Evolutionary conservation across 2,329 filamentous ascomycete species (phyloP), one percentile per base, ranked within the genome.

Genomic region (Colletotrichum euphorbiae): DNA sequence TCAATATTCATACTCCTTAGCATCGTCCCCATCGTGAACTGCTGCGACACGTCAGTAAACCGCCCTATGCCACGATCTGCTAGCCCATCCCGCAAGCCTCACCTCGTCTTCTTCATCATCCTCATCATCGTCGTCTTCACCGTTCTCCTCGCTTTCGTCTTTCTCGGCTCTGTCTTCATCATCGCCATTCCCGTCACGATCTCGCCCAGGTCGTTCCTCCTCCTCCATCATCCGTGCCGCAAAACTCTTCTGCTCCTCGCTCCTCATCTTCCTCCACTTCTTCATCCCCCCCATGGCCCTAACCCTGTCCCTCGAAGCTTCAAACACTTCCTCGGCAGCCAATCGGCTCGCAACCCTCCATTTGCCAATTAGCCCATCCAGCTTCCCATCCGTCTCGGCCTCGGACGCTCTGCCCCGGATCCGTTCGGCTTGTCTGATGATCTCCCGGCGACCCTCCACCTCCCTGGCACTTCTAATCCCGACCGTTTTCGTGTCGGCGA

Each of bases 151-250:
- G 45, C 50, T 38, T n/a, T 50, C 48, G n/a, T 46, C 50, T 13
- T 17, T 36, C 5, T 31, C 66, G 11, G 38, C 66, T 55, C 48
- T 48, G 4, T 36, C 19, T 5, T 46, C 6, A 17, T 54, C 46
- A 21, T 31, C 60, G 7, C 19, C 21, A 24, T 4, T 21, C 40
- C 4, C 48, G 33, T 40, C 57, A 36, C 33, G 17, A 48, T 33
- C 58, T 11, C 36, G 50, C 24, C 15, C 19, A 21, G 33, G 55
- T 28, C 28, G 28, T 28, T 28, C 6, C 70, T 74, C 75, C 74
- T 74, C 76, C 71, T 70, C 72, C 70, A 33, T 75, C 74, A 73
- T 74, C 71, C 75, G 71, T 70, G 75, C 75, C 75, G 76, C 74
- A 75, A 79, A 76, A 73, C 71, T 71, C 36, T 67, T 71, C 68